Evolutionary conservation across 306 rosid species (phyloP).

Genomic region (Hippophae gyantsensis): DNA sequence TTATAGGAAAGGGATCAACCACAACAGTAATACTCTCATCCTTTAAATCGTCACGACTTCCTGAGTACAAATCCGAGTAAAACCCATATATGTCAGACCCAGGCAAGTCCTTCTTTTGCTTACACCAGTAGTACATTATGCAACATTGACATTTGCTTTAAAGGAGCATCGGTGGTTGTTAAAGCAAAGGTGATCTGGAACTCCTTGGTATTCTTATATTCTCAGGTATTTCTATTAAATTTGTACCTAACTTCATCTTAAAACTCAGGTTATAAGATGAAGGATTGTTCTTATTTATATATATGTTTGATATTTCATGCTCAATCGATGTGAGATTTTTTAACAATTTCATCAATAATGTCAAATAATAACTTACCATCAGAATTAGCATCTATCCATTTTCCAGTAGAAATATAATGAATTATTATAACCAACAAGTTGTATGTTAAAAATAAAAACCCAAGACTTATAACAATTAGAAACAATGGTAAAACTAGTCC

Average conservation of each 20-base stretch:
- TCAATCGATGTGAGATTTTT: too few species aligned
- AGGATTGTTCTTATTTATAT: too few species aligned
- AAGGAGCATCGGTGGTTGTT: constrained; percentile 85
- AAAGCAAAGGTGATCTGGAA: constrained; percentile 54
- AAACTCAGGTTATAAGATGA: too few species aligned
- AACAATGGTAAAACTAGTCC: constrained; percentile 58
- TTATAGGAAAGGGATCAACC: constrained; percentile 90
- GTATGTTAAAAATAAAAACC: constrained; percentile 66
- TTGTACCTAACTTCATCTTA: too few species aligned
- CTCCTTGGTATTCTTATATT: constrained; percentile 39
- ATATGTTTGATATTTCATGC: too few species aligned
- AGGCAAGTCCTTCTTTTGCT: constrained; percentile 49
- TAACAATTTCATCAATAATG: constrained; percentile 62
- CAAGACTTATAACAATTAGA: constrained; percentile 56
- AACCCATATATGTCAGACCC: constrained; percentile 94
- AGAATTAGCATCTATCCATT: constrained; percentile 16
- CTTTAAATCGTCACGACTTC: constrained; percentile 82
- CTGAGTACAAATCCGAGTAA: constrained; percentile 92
- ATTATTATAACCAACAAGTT: constrained; percentile 57
- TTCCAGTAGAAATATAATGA: constrained; percentile 45
- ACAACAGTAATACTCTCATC: constrained; percentile 88
- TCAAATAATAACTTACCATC: constrained; percentile 31
- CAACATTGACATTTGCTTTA: constrained; percentile 93
- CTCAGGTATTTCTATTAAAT: too few species aligned
- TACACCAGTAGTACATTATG: constrained; percentile 91